Base-by-base conservation (phyloP, 2,329 filamentous ascomycete genomes). In the Sclerotiophoma versabilis region DNA sequence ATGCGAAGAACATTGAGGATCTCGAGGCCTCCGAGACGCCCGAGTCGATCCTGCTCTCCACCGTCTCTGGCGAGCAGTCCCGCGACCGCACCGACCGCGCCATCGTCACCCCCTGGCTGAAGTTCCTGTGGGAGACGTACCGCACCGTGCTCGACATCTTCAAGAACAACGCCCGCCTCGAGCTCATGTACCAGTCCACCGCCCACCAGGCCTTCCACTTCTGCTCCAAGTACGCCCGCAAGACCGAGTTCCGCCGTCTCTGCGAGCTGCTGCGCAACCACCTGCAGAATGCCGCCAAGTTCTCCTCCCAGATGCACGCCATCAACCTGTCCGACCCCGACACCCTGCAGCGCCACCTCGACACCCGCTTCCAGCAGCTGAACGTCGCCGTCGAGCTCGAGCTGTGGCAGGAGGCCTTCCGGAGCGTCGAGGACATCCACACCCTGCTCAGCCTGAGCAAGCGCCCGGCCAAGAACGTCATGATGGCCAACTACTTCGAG, bases 401-500 rank as follows among this genome's bases (percentile, higher is more conserved):
- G 80, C 81, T 99, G 37, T 99, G 95, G 95, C 95, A 99, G 80
- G 95, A 99, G 81, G 95, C 95, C 62, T 99, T 99, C 89, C 91
- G 95, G 77, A 97, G 92, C 73, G 93, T 99, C 43, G 95, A 99
- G 80, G 95, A 99, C 75, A 98, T 98, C 66, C 95, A 99, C 81
- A 98, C 93, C 45, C 86, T 99, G 49, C 87, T 99, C 65, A 98
- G 89, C 81, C 85, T 98, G 67, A 98, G 93, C 88, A 98, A 98
- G 86, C 91, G 95, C 50, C 93, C 93, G 32, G 89, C 95, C 49
- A 98, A 98, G 88, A 97, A 97, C 76, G 84, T 97, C 74, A 98
- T 99, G 95, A 99, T 99, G 95, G 95, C 95, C 80, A 99, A 98
- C 83, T 99, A 99, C 84, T 99, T 98, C 79, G 95, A 99, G 84